Evolutionary conservation across 192 early-diverging fungal species (phyloP).

Genomic region (Gryganskiella cystojenkinii): DNA sequence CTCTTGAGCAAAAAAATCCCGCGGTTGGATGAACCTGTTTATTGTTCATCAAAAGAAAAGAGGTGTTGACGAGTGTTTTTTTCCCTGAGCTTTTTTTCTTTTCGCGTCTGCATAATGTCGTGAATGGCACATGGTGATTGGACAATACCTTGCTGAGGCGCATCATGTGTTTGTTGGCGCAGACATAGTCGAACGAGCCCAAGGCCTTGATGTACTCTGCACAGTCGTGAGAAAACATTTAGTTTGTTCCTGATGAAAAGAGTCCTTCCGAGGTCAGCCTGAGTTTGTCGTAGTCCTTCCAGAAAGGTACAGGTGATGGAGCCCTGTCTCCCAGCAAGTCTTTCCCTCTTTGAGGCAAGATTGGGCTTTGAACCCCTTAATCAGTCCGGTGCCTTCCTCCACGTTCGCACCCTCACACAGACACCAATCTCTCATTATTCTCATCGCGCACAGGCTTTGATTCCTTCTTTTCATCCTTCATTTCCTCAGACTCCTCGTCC

Average conservation of each 20-base stretch:
- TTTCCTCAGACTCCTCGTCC: neutral
- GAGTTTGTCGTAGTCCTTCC: too few species aligned
- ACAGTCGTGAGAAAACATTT: constrained; percentile 43
- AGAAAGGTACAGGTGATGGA: too few species aligned
- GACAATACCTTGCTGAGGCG: constrained; percentile 48
- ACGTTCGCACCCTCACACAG: neutral
- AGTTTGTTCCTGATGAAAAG: too few species aligned
- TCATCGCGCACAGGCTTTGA: neutral
- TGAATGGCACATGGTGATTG: neutral
- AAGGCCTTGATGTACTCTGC: constrained; percentile 53
- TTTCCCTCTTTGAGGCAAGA: too few species aligned
- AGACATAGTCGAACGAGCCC: constrained; percentile 62
- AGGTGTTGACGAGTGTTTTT: neutral
- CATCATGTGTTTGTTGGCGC: constrained; percentile 55
- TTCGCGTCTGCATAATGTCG: neutral
- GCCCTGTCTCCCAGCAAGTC: too few species aligned
- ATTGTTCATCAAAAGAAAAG: neutral
- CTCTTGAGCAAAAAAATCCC: constrained; percentile 37
- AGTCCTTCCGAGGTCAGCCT: too few species aligned
- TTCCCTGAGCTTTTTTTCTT: neutral
- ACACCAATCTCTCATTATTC: neutral
- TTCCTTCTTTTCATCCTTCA: neutral
- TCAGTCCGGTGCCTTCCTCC: neutral
- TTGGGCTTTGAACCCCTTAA: too few species aligned
- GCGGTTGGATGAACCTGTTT: constrained; percentile 31